Conservation (phyloP, 2,329 filamentous ascomycete species). For the Sclerotinia sclerotiorum region DNA sequence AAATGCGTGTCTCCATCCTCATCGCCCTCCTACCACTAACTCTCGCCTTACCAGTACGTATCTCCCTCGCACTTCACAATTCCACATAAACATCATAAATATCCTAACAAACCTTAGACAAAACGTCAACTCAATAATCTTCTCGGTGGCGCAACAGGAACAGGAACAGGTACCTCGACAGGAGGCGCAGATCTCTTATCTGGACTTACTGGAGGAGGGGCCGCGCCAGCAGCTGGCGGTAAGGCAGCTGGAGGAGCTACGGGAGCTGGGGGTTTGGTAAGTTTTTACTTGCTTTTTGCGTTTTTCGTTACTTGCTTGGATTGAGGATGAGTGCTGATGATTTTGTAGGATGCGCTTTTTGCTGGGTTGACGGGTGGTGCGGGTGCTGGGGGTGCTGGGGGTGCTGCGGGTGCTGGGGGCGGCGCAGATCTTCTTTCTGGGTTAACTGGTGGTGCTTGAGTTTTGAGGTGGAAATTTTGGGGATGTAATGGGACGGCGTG, state of each 20-base stretch:
- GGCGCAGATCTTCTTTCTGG: background rate
- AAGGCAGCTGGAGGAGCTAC: background rate
- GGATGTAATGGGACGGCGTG: background rate
- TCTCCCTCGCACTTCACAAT: background rate
- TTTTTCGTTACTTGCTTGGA: background rate
- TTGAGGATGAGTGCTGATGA: background rate
- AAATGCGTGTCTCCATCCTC: conserved; percentile 14
- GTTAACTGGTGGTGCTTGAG: background rate
- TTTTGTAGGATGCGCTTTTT: background rate
- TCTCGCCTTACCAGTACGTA: conserved; percentile 8
- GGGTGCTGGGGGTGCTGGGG: background rate
- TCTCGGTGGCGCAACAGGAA: background rate
- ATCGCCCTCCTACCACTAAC: background rate
- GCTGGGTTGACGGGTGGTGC: background rate
- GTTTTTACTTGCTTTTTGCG: background rate
- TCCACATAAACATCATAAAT: too few relatives aligned
- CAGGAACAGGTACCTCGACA: background rate
- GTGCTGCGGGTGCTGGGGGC: background rate
- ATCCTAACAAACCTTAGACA: background rate
- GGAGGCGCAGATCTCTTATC: background rate
- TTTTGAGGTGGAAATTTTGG: background rate
- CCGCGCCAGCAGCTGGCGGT: too few relatives aligned
- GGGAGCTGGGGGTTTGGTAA: background rate
- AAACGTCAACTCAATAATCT: background rate
- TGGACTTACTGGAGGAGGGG: background rate